phyloP scores from a whole-genome alignment of 1,284 basidiomycete genomes.

The Afroboletus lepidellus region DNA sequence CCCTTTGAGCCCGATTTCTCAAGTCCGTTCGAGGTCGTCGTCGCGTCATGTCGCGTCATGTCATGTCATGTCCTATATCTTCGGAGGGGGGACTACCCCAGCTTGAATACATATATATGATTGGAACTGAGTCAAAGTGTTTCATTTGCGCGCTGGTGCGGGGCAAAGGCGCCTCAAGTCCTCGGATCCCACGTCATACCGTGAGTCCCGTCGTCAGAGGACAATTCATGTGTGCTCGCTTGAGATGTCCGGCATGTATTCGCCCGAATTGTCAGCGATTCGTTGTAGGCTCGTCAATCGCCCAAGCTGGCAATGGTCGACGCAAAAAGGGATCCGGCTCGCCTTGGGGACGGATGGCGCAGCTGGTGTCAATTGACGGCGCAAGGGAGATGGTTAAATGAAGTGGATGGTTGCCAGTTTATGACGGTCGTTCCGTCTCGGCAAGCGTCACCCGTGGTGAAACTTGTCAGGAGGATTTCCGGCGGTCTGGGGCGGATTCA shows the following conservation, averaged over 20 bases:
- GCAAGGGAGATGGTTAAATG: background rate
- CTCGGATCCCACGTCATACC: constrained; percentile 20
- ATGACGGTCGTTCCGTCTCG: constrained; percentile 1
- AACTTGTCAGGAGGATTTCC: constrained; percentile 21
- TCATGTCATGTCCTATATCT: constrained; percentile 9
- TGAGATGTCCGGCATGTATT: constrained; percentile 1
- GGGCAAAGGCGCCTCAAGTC: constrained; percentile 11
- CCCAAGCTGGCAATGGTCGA: constrained; percentile 6
- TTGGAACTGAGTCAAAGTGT: constrained; percentile 7
- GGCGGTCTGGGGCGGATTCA: constrained; percentile 12
- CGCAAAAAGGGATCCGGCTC: constrained; percentile 6
- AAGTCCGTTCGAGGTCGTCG: background rate
- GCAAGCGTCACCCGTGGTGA: constrained; percentile 13
- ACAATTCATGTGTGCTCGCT: background rate
- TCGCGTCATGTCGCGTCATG: background rate
- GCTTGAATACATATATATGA: background rate
- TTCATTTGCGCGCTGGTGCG: constrained; percentile 19
- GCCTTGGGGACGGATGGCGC: background rate
- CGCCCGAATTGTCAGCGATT: constrained; percentile 2
- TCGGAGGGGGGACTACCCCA: constrained; percentile 2
- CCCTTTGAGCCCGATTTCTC: constrained; percentile 10
- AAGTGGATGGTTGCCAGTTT: background rate
- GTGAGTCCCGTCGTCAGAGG: background rate
- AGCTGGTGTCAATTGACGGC: background rate
- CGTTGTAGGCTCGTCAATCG: constrained; percentile 7